Base-by-base conservation (phyloP, 83 land plant genomes). In the Thuja plicata region DNA sequence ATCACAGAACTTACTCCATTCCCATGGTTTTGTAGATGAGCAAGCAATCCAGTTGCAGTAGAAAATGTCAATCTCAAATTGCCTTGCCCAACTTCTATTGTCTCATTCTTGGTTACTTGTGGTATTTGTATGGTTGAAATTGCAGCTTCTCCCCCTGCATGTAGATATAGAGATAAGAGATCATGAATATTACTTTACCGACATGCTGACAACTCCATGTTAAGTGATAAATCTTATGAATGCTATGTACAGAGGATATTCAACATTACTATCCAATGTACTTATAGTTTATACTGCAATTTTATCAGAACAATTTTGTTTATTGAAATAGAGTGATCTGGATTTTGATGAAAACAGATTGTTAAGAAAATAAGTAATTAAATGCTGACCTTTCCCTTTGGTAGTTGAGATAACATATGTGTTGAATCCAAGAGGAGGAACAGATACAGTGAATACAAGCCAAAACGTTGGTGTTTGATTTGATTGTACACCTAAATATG, bases 371-470 rank as follows among this genome's bases (percentile, higher is more conserved):
- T 19, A 87, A 41, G 21, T 37, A n/a, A 24, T 37, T 41, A 52
- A 19, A 41, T 73, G 80, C 76, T 30, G 80, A 93, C 93, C 93
- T 91, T 46, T 40, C 40, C 76, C 27, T 86, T 85, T 89, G 13
- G 89, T 83, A 81, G 85, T 87, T 66, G 94, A 91, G 77, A 97
- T 84, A 55, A 89, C 45, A 87, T 96, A 97, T 16, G 98, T 93
- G 87, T 86, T 94, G 92, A 91, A 95, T 70, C 99, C 99, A 84
- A 97, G 91, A 62, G 99, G 95, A 60, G 99, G 99, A 85, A 94
- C 93, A 41, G 96, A 82, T 60, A 92, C 99, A 85, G 86, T 57
- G 90, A 96, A 96, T 48, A 92, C 98, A 91, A 97, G 95, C 93
- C 90, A 94, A 89, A 83, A 96, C 55, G 81, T 89, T 8, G 97